Conservation (phyloP, 805 yeast species). For the Wickerhamiella siamensis region DNA sequence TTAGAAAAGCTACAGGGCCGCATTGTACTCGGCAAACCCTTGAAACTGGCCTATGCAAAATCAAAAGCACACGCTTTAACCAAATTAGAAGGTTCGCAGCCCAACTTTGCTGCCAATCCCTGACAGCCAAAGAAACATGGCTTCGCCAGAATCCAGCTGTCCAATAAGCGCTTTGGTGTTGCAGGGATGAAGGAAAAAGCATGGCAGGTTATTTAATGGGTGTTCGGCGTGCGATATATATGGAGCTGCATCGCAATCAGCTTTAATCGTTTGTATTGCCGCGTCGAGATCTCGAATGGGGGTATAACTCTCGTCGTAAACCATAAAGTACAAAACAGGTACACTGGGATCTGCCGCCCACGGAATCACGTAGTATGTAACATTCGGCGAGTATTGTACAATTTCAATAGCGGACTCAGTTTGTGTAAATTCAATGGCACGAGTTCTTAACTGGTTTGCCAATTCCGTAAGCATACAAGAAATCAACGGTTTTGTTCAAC, state of each 20-base stretch:
- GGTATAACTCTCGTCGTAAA: slow-evolving; percentile 9
- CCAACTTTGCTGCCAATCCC: slow-evolving; percentile 23
- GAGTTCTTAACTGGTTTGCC: background rate
- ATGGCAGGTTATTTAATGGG: slow-evolving; percentile 20
- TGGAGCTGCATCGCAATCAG: slow-evolving; percentile 1
- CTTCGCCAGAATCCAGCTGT: slow-evolving; percentile 18
- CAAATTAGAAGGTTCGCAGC: slow-evolving; percentile 7
- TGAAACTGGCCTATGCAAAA: slow-evolving; percentile 22
- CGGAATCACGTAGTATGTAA: slow-evolving; percentile 13
- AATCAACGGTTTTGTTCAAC: too few relatives aligned
- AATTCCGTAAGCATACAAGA: background rate
- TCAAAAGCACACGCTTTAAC: background rate
- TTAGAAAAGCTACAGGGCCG: slow-evolving; percentile 20
- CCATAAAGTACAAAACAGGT: slow-evolving; percentile 21
- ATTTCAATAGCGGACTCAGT: background rate
- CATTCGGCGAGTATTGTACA: slow-evolving; percentile 2
- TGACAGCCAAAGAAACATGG: slow-evolving; percentile 19
- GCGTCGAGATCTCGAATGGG: slow-evolving; percentile 8
- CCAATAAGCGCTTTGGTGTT: slow-evolving; percentile 23
- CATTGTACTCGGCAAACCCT: slow-evolving; percentile 24
- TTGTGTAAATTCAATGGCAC: background rate
- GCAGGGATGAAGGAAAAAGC: slow-evolving; percentile 31
- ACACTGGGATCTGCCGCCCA: slow-evolving; percentile 22
- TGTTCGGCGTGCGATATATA: slow-evolving; percentile 18
- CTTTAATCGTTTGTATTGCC: slow-evolving; percentile 3